Base-by-base conservation (phyloP, 2,329 filamentous ascomycete species). In the Alternaria consortialis region DNA sequence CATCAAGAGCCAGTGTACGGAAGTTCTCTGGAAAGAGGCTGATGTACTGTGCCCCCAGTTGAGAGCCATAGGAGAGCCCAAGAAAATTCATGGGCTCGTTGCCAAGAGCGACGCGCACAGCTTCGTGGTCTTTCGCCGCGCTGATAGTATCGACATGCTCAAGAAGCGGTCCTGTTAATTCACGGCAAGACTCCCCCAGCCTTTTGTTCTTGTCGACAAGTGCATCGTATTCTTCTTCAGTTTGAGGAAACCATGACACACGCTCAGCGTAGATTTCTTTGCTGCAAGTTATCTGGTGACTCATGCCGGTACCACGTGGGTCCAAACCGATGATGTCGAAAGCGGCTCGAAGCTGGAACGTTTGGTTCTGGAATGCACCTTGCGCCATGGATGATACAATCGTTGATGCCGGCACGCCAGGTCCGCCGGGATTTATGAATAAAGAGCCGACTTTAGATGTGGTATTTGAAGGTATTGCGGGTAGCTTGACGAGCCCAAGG, bases 281-380 rank as follows among this genome's bases (percentile, higher is more conserved):
- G 63, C 82, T 79, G 65, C 82, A 84, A 53, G 71, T 64, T 25
- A 82, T 70, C 0, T 76, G 75, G 1, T 74, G 75, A 69, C 81
- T 83, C 46, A 77, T 52, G 3, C 80, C 81, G 27, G 80, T 76
- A 12, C 82, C 82, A 3, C 82, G 77, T 0, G 81, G 81, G 59
- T 83, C 81, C 2, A 81, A 68, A 3, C 79, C 81, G 46, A 83
- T 77, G 20, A 83, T 68, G 64, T 83, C 81, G 68, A 81, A 83
- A 20, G 69, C 60, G 36, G 69, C 70, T 20, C 77, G 44, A 7
- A 66, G 11, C 15, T 48, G 17, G 7, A 17, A 20, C 56, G 42
- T 7, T 23, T 34, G 34, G 15, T 25, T 39, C 53, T 7, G 68
- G 56, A 15, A 63, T 43, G 37, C 46, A 44, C 56, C 50, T 42